Evolutionary conservation across 2,329 filamentous ascomycete genomes (phyloP).

Genomic region (Fusarium succisae): DNA sequence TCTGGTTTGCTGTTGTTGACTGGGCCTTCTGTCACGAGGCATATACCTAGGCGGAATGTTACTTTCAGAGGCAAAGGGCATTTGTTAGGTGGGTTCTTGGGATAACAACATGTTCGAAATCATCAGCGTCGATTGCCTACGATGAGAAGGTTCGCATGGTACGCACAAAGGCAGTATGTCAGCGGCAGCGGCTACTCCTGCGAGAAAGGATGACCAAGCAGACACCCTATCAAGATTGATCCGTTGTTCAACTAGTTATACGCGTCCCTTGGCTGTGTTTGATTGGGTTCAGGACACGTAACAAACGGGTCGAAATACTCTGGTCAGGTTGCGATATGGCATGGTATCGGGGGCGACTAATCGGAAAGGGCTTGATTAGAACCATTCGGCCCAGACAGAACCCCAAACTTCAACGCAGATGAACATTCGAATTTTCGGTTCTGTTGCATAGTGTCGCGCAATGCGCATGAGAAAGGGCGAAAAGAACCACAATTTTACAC

Average conservation of each 20-base stretch:
- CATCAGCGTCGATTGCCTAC: neutral
- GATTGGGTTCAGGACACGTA: neutral
- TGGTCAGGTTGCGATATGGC: neutral
- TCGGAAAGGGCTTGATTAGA: neutral
- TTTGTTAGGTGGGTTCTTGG: neutral
- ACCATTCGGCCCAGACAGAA: neutral
- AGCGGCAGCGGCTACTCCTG: neutral
- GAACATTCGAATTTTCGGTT: neutral
- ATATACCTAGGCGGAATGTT: neutral
- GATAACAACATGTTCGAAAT: conserved; percentile 6
- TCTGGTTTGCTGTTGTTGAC: conserved; percentile 8
- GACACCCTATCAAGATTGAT: neutral
- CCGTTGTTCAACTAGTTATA: neutral
- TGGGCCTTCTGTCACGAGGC: conserved; percentile 5
- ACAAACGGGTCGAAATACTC: neutral
- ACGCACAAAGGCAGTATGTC: conserved; percentile 5
- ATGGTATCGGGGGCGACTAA: neutral
- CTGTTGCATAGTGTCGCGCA: neutral
- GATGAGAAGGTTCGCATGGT: conserved; percentile 1
- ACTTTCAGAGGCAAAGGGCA: neutral
- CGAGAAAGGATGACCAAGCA: neutral
- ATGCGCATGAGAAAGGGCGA: neutral
- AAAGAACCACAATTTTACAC: neutral
- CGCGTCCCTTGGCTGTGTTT: neutral
- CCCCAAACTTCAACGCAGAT: neutral